phyloP scores from a whole-genome alignment of 1,284 basidiomycete species.

The Cutaneotrichosporon cyanovorans region DNA sequence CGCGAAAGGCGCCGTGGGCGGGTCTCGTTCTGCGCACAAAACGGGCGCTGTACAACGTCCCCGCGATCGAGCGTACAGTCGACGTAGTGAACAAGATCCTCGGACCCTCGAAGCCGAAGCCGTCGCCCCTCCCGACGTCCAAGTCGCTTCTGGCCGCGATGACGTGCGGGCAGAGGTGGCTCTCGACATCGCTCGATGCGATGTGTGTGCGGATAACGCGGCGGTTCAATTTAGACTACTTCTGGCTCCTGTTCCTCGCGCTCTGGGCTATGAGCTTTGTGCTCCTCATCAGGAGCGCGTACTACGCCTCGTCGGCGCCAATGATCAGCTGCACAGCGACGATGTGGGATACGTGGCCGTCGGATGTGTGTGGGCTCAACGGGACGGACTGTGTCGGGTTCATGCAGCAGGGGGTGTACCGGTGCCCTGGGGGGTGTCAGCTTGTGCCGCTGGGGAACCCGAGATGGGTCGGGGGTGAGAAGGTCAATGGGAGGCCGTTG shows the following conservation, averaged over 20 bases:
- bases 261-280: constrained; percentile 31
- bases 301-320: constrained; percentile 24
- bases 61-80: neutral
- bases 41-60: neutral
- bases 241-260: constrained; percentile 21
- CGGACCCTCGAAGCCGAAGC: constrained; percentile 2
- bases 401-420: constrained; percentile 18
- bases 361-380: constrained; percentile 35
- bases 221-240: neutral
- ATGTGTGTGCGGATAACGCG: neutral
- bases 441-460: constrained; percentile 32
- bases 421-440: constrained; percentile 38
- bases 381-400: constrained; percentile 22
- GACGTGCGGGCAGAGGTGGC: neutral
- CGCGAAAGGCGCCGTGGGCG: too few relatives aligned
- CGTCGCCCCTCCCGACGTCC: neutral
- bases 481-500: constrained; percentile 28
- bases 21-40: too few relatives aligned
- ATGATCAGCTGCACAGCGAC: constrained; percentile 28
- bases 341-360: constrained; percentile 37
- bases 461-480: constrained; percentile 30
- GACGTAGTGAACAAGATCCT: constrained; percentile 2
- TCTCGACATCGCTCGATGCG: constrained; percentile 7
- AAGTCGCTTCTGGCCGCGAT: neutral
- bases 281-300: constrained; percentile 34